A percentile compares a stretch with the other conserved stretches of the same genome.
Evolutionary conservation across 768 basidiomycete genomes (phyloP).

Genomic region (Lactifluus subvellereus): DNA sequence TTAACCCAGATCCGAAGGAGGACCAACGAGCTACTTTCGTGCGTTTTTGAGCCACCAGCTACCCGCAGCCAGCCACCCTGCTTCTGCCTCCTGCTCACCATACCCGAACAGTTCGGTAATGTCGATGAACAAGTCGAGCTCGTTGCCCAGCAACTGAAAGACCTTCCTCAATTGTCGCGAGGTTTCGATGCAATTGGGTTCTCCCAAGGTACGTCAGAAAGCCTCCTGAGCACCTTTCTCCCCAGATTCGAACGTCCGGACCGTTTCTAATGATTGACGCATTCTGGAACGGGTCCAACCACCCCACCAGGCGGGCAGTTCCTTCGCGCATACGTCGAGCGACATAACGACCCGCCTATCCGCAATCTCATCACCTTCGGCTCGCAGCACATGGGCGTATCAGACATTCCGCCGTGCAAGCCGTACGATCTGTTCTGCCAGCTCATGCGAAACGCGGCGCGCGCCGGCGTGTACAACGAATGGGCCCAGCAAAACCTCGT

Average conservation of each 20-base stretch:
- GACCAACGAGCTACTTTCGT: conserved; percentile 54
- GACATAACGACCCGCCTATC: conserved; percentile 48
- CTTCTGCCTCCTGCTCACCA: background rate
- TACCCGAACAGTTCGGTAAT: conserved; percentile 61
- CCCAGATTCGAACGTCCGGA: background rate
- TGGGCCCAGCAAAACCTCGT: conserved; percentile 77
- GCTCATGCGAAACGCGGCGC: conserved; percentile 54
- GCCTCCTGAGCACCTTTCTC: background rate
- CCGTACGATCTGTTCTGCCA: conserved; percentile 66
- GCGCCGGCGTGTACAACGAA: conserved; percentile 57
- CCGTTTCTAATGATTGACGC: background rate
- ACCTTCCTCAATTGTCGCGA: conserved; percentile 52
- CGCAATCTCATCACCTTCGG: conserved; percentile 85
- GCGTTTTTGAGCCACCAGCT: background rate
- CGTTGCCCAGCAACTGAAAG: conserved; percentile 59
- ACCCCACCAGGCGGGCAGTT: conserved; percentile 64
- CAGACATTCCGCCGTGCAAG: conserved; percentile 63
- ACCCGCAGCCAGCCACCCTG: background rate
- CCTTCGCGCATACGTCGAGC: conserved; percentile 76
- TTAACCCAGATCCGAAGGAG: conserved; percentile 53
- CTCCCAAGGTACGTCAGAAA: conserved; percentile 57
- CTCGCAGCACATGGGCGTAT: conserved; percentile 81
- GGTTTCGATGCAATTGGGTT: conserved; percentile 88
- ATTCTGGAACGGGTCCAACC: background rate
- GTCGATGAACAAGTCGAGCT: conserved; percentile 61